phyloP scores from a whole-genome alignment of 306 rosid species.

The Crataegus laevigata region DNA sequence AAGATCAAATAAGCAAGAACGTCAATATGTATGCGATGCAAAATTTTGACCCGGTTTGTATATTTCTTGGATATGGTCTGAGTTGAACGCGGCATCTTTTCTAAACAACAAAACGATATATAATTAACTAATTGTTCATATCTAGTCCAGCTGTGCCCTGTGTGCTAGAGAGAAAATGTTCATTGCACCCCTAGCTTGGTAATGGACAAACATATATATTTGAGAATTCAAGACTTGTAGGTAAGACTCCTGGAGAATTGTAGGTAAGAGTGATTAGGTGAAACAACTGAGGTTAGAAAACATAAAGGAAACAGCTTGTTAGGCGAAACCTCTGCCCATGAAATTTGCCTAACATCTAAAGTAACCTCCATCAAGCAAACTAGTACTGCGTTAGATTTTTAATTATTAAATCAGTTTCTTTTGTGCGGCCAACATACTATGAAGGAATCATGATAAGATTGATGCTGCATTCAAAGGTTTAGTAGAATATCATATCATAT shows the following conservation, averaged over 20 bases:
- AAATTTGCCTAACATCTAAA: neutral
- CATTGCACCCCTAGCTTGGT: neutral
- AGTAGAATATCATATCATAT: neutral
- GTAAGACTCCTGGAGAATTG: constrained; percentile 8
- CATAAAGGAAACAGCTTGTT: neutral
- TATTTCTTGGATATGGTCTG: neutral
- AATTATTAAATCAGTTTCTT: neutral
- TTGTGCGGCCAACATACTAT: neutral
- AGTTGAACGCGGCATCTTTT: neutral
- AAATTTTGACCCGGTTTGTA: neutral
- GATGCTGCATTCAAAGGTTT: neutral
- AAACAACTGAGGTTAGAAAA: neutral
- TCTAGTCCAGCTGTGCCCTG: neutral
- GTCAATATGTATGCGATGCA: neutral
- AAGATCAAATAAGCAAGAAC: neutral
- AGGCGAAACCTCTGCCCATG: neutral
- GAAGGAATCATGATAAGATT: neutral
- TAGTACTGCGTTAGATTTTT: neutral
- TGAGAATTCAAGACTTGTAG: constrained; percentile 1
- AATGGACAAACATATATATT: neutral
- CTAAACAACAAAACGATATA: neutral
- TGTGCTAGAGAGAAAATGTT: neutral
- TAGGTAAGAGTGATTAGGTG: constrained; percentile 4
- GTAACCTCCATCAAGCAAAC: neutral
- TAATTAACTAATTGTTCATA: neutral